These are phyloP conservation scores for Eutypella sp. DNA, from an alignment of 2,329 filamentous ascomycete species.

Conservation along the genomic window DNA sequence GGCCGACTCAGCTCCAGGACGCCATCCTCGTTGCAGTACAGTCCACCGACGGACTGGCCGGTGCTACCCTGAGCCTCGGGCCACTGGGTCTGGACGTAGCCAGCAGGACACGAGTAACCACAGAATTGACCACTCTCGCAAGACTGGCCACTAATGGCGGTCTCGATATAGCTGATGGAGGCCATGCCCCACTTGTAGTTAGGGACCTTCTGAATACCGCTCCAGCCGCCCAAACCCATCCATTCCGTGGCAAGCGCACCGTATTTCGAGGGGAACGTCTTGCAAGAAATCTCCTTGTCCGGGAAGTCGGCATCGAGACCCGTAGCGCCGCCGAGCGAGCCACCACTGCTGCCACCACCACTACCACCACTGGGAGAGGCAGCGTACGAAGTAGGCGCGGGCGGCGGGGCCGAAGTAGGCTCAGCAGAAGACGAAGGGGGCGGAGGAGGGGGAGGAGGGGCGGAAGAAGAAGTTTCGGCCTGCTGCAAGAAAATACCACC, in stretches of 20 bases:
- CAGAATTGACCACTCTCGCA: constrained; percentile 68
- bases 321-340: constrained; percentile 25
- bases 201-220: constrained; percentile 65
- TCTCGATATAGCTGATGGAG: constrained; percentile 61
- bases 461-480: constrained; percentile 26
- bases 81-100: constrained; percentile 92
- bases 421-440: constrained; percentile 30
- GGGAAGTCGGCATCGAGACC: constrained; percentile 69
- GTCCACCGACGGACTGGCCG: constrained; percentile 81
- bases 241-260: constrained; percentile 69
- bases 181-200: constrained; percentile 43
- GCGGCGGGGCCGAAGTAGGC: constrained; percentile 27
- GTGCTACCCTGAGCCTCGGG: constrained; percentile 70
- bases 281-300: constrained; percentile 66
- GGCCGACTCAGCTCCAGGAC: constrained; percentile 74
- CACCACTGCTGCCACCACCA: too few relatives aligned
- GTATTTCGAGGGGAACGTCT: constrained; percentile 71
- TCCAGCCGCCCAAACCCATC: constrained; percentile 69
- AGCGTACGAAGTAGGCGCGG: constrained; percentile 19
- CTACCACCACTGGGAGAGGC: too few relatives aligned
- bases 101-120: constrained; percentile 88
- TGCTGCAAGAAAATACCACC: constrained; percentile 27
- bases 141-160: constrained; percentile 53
- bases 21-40: constrained; percentile 69
- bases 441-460: constrained; percentile 30